Base-by-base conservation (phyloP, 345 rosid genomes). In the Eucalyptus paniculata region DNA sequence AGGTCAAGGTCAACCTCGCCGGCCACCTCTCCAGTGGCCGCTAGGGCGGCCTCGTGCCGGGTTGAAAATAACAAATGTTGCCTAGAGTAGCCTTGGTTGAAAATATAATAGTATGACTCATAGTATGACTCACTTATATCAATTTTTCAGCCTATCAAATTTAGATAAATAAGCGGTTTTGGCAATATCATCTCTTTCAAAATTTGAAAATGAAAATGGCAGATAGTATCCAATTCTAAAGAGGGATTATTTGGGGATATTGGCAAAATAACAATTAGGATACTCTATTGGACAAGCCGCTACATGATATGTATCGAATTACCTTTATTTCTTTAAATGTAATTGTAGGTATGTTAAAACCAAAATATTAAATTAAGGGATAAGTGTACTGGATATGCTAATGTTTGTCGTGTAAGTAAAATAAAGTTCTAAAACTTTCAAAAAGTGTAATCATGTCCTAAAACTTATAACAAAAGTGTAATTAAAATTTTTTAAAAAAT, bases 371-470 rank as follows among this genome's bases (percentile, higher is more conserved):
- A 37, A 77, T 77, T 40, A 21, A 12, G 7, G 12, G 6, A 24
- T 56, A 56, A 0, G 12, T 56, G 14, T 26, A 56, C 0, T 2
- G 3, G 6, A 10, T 24, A 1, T 24, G 30, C 62, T 24, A 4
- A 56, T 23, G 30, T 4, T 10, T 24, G 30, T 24, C 6, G 1
- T 23, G 0, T 23, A 9, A 56, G 13, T 56, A 5, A 24, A 56
- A 56, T 56, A 4, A 24, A 26, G 30, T 56, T 10, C 1, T 4
- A 56, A 23, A 56, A 56, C 14, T 56, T 56, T 56, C 6, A 56
- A 56, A 56, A 56, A 56, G 14, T 0, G 2, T 26, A 10, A 11
- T 24, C 30, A 56, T 23, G 6, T 23, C 7, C 6, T 56, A 56
- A 56, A 56, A 56, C 30, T 5, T 56, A 56, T 23, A 0, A 56